These are phyloP conservation scores for Wickerhamiella cacticola DNA, from an alignment of 805 yeast genomes.

Conservation along the genomic window DNA sequence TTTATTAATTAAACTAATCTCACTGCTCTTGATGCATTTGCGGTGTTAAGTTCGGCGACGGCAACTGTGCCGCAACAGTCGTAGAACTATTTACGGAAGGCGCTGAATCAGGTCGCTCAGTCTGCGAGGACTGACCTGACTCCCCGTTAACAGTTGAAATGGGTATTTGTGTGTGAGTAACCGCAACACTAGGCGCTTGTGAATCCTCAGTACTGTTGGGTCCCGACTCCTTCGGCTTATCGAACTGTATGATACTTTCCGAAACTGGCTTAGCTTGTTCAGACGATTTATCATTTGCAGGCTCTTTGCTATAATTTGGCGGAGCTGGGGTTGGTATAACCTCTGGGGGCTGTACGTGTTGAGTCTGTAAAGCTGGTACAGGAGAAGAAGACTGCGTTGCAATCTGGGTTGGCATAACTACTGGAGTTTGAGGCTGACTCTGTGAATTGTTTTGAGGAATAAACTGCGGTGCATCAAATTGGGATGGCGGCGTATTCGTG, in stretches of 20 bases:
- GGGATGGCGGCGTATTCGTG: background rate
- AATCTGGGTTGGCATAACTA: background rate
- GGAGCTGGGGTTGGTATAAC: too few species aligned
- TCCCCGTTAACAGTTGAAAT: background rate
- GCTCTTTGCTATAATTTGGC: too few species aligned
- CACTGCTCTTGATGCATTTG: background rate
- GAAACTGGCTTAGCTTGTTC: too few species aligned
- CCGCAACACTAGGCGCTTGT: too few species aligned
- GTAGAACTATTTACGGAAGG: too few species aligned
- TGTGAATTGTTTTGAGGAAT: background rate
- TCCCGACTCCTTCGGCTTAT: too few species aligned
- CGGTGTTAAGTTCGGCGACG: conserved; percentile 1
- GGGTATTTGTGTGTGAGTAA: too few species aligned
- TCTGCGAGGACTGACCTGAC: background rate
- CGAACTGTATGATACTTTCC: too few species aligned
- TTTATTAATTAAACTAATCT: background rate
- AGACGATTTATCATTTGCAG: too few species aligned
- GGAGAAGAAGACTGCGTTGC: background rate
- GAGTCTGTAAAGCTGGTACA: background rate
- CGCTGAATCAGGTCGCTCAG: background rate
- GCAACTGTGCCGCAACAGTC: background rate
- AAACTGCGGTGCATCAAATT: background rate
- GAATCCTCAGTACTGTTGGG: too few species aligned
- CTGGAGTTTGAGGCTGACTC: background rate
- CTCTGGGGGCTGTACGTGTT: too few species aligned